Evolutionary conservation across 192 early-diverging fungal species (phyloP).

Genomic region (Backusella liffmaniae): DNA sequence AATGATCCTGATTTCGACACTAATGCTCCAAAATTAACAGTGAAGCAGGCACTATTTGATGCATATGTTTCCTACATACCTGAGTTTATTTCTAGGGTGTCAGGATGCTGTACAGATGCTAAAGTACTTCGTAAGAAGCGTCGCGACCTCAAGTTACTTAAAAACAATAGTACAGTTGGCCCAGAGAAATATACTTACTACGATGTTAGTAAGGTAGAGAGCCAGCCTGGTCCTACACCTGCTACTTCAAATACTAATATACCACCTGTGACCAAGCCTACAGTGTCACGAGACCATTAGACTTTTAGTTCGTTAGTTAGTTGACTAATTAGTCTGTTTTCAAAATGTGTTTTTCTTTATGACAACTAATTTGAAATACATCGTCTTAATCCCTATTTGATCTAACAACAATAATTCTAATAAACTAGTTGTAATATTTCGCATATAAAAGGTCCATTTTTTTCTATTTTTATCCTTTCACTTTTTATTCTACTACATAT

Average conservation of each 20-base stretch:
- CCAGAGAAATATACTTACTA: neutral
- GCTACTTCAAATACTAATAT: neutral
- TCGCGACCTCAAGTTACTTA: neutral
- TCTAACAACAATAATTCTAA: neutral
- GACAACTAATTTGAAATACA: neutral
- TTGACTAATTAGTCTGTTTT: neutral
- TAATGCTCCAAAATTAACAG: neutral
- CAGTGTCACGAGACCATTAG: neutral
- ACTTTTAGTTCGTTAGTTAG: neutral
- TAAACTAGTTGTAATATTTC: neutral
- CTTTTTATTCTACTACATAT: neutral
- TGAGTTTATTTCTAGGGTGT: conserved; percentile 19
- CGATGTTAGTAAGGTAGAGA: neutral
- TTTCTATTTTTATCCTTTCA: neutral
- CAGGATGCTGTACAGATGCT: conserved; percentile 30
- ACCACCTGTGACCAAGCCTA: neutral
- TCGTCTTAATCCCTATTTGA: neutral
- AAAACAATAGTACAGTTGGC: neutral
- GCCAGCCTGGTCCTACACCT: neutral
- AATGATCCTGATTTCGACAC: neutral
- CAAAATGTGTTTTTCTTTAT: neutral
- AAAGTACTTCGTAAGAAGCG: conserved; percentile 25
- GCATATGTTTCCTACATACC: conserved; percentile 33
- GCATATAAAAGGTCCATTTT: neutral
- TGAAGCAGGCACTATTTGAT: conserved; percentile 27